Percentiles rank a stretch among this genome's conserved stretches.
Conservation (phyloP, 331 rosid species). For the Acacia concinna region DNA sequence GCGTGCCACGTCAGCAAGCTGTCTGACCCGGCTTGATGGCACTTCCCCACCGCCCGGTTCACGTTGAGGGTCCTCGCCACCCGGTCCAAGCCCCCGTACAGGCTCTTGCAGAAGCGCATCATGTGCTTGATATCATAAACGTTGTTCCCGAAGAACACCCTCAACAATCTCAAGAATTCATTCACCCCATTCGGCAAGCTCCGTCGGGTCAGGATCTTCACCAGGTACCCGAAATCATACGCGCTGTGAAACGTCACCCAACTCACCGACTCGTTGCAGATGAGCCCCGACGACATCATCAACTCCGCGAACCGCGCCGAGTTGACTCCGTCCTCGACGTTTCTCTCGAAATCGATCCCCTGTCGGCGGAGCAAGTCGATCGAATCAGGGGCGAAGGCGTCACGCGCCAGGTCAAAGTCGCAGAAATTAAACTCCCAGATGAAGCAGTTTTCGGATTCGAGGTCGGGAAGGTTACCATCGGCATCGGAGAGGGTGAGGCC, state of each 20-base stretch:
- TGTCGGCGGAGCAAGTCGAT: constrained; percentile 57
- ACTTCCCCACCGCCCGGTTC: constrained; percentile 72
- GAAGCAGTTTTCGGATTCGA: constrained; percentile 32
- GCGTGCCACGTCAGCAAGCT: constrained; percentile 81
- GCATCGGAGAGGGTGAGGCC: constrained; percentile 73
- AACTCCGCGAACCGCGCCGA: constrained; percentile 58
- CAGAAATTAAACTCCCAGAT: constrained; percentile 80
- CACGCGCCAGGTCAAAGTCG: constrained; percentile 61
- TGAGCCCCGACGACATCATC: constrained; percentile 68
- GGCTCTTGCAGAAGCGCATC: constrained; percentile 62
- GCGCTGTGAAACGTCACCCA: constrained; percentile 90
- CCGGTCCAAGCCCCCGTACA: constrained; percentile 78
- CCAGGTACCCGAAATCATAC: constrained; percentile 72
- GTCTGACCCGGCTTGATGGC: constrained; percentile 89
- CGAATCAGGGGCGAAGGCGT: constrained; percentile 66
- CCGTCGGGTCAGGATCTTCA: constrained; percentile 64
- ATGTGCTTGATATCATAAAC: constrained; percentile 75
- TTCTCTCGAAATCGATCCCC: constrained; percentile 63
- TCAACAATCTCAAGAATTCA: constrained; percentile 43
- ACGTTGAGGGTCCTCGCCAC: constrained; percentile 61
- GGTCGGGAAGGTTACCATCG: constrained; percentile 63
- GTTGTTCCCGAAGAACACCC: constrained; percentile 51
- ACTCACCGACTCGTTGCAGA: constrained; percentile 58
- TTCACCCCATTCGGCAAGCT: constrained; percentile 44
- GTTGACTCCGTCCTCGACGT: constrained; percentile 45